These are phyloP conservation scores for Geotrichum phurueaensis DNA, from an alignment of 1,139 yeast species.

Conservation along the genomic window DNA sequence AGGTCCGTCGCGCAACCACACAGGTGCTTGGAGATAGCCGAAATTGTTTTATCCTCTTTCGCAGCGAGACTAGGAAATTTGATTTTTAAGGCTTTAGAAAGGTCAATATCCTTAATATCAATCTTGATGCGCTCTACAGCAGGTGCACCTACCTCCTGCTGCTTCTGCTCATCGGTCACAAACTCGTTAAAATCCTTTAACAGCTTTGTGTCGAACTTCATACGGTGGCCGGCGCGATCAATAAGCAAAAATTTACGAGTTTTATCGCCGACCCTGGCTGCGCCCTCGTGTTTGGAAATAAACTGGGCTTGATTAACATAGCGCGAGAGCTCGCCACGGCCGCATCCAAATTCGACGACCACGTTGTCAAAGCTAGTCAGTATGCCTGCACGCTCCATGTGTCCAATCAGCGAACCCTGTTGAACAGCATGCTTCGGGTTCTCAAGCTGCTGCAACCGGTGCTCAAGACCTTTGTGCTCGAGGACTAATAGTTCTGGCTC, in stretches of 20 bases:
- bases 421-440: slow-evolving; percentile 75
- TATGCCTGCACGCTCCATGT: slow-evolving; percentile 45
- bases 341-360: slow-evolving; percentile 83
- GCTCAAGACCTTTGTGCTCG: slow-evolving; percentile 33
- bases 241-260: slow-evolving; percentile 50
- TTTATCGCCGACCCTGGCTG: slow-evolving; percentile 1
- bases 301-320: slow-evolving; percentile 51
- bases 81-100: slow-evolving; percentile 42
- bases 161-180: slow-evolving; percentile 11
- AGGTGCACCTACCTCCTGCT: slow-evolving; percentile 29
- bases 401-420: slow-evolving; percentile 75
- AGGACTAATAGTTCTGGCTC: slow-evolving; percentile 20
- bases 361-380: slow-evolving; percentile 37
- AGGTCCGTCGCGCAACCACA: slow-evolving; percentile 94
- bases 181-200: slow-evolving; percentile 44
- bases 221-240: slow-evolving; percentile 71
- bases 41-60: slow-evolving; percentile 27
- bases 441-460: slow-evolving; percentile 42
- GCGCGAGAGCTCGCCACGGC: slow-evolving; percentile 76
- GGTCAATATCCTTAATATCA: slow-evolving; percentile 70
- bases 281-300: slow-evolving; percentile 14
- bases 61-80: background rate
- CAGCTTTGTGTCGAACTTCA: slow-evolving; percentile 73
- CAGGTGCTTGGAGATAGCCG: slow-evolving; percentile 77
- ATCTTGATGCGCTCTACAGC: slow-evolving; percentile 51